Conservation (phyloP, 2,329 filamentous ascomycete species). For the Aspergillus flavus region DNA sequence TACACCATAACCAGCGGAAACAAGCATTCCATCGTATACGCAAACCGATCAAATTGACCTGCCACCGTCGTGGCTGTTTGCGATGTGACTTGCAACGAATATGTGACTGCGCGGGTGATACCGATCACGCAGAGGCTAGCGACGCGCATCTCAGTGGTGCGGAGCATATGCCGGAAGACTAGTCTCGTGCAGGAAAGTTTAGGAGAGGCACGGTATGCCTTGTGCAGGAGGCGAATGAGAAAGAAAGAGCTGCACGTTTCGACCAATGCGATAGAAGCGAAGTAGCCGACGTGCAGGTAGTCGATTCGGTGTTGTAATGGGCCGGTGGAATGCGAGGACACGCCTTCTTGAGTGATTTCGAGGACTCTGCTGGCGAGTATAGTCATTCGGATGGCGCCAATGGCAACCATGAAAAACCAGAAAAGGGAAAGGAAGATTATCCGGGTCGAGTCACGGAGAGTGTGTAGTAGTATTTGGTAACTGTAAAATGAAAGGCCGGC, state of each 20-base stretch:
- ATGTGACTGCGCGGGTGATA: constrained; percentile 13
- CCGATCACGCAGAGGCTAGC: constrained; percentile 15
- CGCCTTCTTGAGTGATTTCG: neutral
- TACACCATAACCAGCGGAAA: constrained; percentile 16
- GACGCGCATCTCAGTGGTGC: constrained; percentile 13
- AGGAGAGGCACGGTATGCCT: constrained; percentile 7
- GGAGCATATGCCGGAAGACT: constrained; percentile 10
- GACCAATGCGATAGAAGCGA: constrained; percentile 15
- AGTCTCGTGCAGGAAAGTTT: neutral
- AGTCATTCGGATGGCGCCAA: constrained; percentile 5
- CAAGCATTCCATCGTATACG: constrained; percentile 16
- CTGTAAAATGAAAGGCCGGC: constrained; percentile 16
- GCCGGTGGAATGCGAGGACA: neutral
- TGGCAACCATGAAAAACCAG: constrained; percentile 13
- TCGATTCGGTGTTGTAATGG: constrained; percentile 10
- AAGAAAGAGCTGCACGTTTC: constrained; percentile 17
- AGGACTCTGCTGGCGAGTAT: constrained; percentile 10
- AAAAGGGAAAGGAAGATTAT: constrained; percentile 12
- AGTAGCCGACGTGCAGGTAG: constrained; percentile 17
- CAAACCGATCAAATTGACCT: constrained; percentile 14
- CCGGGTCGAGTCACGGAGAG: constrained; percentile 3
- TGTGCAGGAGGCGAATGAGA: constrained; percentile 12
- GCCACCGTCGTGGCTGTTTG: constrained; percentile 12
- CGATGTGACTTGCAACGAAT: constrained; percentile 9
- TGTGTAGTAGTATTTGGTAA: constrained; percentile 15